These are phyloP conservation scores for Polyplosphaeria fusca DNA, from an alignment of 495 filamentous ascomycete species.

Conservation along the genomic window DNA sequence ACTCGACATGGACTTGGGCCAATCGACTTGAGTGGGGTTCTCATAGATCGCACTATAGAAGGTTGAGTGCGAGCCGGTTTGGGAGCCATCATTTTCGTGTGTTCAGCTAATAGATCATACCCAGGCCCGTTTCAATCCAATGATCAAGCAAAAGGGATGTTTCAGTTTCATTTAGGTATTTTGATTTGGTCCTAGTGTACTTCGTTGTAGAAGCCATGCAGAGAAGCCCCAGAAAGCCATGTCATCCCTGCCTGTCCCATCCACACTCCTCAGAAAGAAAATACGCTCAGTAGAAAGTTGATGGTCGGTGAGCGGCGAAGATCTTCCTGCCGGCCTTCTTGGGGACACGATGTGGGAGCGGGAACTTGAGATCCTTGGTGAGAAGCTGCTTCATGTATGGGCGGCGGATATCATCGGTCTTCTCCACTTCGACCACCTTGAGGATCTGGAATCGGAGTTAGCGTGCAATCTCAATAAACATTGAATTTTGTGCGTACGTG, in stretches of 20 bases:
- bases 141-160: too few relatives aligned
- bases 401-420: slow-evolving; percentile 86
- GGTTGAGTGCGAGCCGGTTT: too few relatives aligned
- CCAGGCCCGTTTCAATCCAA: too few relatives aligned
- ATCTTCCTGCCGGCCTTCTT: slow-evolving; percentile 78
- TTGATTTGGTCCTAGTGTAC: slow-evolving; percentile 34
- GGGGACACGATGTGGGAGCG: slow-evolving; percentile 90
- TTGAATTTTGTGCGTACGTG: slow-evolving; percentile 63
- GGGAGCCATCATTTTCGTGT: too few relatives aligned
- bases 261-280: slow-evolving; percentile 29
- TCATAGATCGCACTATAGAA: too few relatives aligned
- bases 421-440: slow-evolving; percentile 94
- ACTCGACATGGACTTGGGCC: too few relatives aligned
- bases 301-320: slow-evolving; percentile 85
- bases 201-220: slow-evolving; percentile 35
- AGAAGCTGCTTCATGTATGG: slow-evolving; percentile 99
- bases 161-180: too few relatives aligned
- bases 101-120: too few relatives aligned
- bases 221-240: slow-evolving; percentile 21
- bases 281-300: slow-evolving; percentile 65
- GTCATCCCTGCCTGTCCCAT: slow-evolving; percentile 26
- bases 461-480: not conserved
- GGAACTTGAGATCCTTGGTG: slow-evolving; percentile 92
- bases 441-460: slow-evolving; percentile 66
- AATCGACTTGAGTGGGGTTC: too few relatives aligned